Conservation (phyloP, 306 rosid species). For the Canavalia ensiformis region DNA sequence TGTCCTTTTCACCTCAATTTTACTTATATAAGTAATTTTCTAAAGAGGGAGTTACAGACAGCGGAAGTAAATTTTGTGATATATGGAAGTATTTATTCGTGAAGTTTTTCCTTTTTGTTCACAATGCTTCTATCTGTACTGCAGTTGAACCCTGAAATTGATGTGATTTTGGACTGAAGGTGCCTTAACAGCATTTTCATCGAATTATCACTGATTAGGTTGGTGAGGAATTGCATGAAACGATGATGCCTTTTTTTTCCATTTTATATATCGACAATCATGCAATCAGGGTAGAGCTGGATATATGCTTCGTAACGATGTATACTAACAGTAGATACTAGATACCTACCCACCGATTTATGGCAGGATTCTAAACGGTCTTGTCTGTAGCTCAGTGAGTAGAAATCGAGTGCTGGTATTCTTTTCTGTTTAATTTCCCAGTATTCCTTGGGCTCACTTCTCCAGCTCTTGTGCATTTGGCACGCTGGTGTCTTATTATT, state of each 20-base stretch:
- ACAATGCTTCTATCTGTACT: slow-evolving; percentile 8
- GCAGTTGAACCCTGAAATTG: slow-evolving; percentile 49
- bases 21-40: slow-evolving; percentile 24
- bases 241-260: not conserved
- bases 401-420: slow-evolving; percentile 40
- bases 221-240: slow-evolving; percentile 44
- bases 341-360: slow-evolving; percentile 45
- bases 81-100: slow-evolving; percentile 19
- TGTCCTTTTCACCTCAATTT: slow-evolving; percentile 15
- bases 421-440: slow-evolving; percentile 27
- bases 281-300: slow-evolving; percentile 42
- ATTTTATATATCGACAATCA: slow-evolving; percentile 28
- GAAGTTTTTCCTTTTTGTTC: not conserved
- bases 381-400: slow-evolving; percentile 46
- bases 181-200: slow-evolving; percentile 21
- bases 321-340: slow-evolving; percentile 49
- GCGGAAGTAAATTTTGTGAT: slow-evolving; percentile 14
- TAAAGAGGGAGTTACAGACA: not conserved
- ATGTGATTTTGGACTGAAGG: slow-evolving; percentile 47
- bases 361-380: slow-evolving; percentile 45
- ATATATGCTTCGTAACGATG: slow-evolving; percentile 46
- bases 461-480: slow-evolving; percentile 2
- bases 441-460: slow-evolving; percentile 46
- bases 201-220: slow-evolving; percentile 31
- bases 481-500: slow-evolving; percentile 24